Percentiles rank a stretch among this genome's conserved stretches.
These are phyloP conservation scores for Nigrospora osmanthi DNA, from an alignment of 2,329 filamentous ascomycete genomes.

Conservation along the genomic window DNA sequence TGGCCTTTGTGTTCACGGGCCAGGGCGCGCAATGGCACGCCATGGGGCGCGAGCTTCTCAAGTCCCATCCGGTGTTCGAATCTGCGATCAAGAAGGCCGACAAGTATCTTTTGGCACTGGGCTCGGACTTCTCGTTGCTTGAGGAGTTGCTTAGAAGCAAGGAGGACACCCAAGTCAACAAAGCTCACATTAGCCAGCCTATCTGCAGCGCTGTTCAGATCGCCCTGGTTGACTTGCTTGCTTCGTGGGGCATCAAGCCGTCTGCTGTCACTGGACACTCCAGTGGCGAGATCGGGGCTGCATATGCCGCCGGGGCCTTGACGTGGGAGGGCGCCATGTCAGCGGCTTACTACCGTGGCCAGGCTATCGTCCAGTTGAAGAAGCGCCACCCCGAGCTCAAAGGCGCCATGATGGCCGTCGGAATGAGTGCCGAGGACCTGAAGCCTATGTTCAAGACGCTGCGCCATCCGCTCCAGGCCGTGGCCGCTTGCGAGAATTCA, in stretches of 20 bases:
- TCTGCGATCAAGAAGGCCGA: slow-evolving; percentile 9
- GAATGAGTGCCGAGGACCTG: slow-evolving; percentile 28
- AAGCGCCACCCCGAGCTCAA: slow-evolving; percentile 25
- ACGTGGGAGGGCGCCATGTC: slow-evolving; percentile 13
- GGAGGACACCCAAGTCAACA: slow-evolving; percentile 10
- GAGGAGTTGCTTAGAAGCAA: slow-evolving; percentile 11
- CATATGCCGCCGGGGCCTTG: slow-evolving; percentile 17
- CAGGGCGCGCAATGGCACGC: slow-evolving; percentile 25
- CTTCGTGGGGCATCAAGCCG: slow-evolving; percentile 16
- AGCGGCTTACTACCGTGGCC: slow-evolving; percentile 26
- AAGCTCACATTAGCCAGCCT: slow-evolving; percentile 23
- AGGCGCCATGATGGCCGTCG: slow-evolving; percentile 48
- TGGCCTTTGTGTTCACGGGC: slow-evolving; percentile 24
- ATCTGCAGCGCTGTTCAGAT: slow-evolving; percentile 32
- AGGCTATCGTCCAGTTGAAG: slow-evolving; percentile 29
- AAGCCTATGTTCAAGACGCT: slow-evolving; percentile 15
- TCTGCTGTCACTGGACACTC: slow-evolving; percentile 17
- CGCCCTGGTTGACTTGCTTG: slow-evolving; percentile 26
- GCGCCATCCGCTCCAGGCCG: slow-evolving; percentile 13
- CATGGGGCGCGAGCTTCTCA: slow-evolving; percentile 22
- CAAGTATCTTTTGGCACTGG: slow-evolving; percentile 5
- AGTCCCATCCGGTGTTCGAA: slow-evolving; percentile 7
- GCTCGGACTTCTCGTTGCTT: slow-evolving; percentile 12
- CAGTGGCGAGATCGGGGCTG: slow-evolving; percentile 12
- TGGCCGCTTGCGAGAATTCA: slow-evolving; percentile 15